These are phyloP conservation scores for Bryopsis sp. DNA, from an alignment of 139 green algal species.

Conservation along the genomic window DNA sequence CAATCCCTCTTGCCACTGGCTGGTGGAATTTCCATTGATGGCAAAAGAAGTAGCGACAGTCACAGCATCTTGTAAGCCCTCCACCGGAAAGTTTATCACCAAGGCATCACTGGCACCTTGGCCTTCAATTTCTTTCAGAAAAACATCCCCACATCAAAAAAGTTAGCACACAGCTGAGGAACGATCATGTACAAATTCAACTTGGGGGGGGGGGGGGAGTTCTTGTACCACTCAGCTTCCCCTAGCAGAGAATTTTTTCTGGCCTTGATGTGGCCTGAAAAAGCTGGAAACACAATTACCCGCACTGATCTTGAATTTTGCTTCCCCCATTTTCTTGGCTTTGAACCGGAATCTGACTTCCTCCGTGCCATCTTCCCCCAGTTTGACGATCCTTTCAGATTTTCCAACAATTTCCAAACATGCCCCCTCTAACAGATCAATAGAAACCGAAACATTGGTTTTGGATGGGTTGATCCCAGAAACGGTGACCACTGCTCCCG, in stretches of 20 bases:
- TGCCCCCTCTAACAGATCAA: background rate
- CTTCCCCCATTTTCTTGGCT: background rate
- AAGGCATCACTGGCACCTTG: slow-evolving; percentile 1
- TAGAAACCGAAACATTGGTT: background rate
- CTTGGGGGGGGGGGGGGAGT: no score
- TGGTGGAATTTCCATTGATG: background rate
- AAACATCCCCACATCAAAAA: no score
- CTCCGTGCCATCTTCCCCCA: background rate
- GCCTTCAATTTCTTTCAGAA: no score
- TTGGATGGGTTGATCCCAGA: background rate
- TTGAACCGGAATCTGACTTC: background rate
- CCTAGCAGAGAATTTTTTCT: no score
- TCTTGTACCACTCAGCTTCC: no score
- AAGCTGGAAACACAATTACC: no score
- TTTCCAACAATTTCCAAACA: background rate
- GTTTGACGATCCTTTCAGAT: background rate
- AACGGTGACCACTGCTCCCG: slow-evolving; percentile 22
- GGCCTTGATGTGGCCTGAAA: no score
- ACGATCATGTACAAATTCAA: no score
- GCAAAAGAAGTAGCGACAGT: slow-evolving; percentile 21
- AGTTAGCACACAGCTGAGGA: no score
- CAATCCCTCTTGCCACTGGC: slow-evolving; percentile 18
- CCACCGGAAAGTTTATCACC: slow-evolving; percentile 1
- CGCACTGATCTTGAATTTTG: slow-evolving; percentile 1
- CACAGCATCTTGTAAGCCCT: slow-evolving; percentile 19